A percentile compares a stretch with the other conserved stretches of the same genome.
These are phyloP conservation scores for Gentiana straminea DNA, from an alignment of 257 asterid genomes.

Conservation along the genomic window DNA sequence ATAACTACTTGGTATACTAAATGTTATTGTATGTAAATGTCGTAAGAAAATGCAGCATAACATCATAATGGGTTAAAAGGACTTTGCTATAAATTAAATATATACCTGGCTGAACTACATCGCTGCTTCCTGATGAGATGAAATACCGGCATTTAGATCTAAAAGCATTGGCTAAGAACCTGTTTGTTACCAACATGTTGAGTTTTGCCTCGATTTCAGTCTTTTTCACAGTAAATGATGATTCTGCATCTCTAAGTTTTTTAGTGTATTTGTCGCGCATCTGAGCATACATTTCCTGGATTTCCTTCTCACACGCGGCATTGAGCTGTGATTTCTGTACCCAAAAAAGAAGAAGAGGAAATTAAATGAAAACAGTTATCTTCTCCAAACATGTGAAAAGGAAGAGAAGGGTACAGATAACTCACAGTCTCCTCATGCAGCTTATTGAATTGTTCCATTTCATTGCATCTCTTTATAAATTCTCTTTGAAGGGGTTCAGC, in stretches of 20 bases:
- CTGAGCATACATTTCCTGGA: slow-evolving; percentile 35
- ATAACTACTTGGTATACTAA: too few relatives aligned
- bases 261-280: slow-evolving; percentile 32
- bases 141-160: slow-evolving; percentile 31
- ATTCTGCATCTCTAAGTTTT: slow-evolving; percentile 38
- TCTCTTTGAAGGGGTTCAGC: too few relatives aligned
- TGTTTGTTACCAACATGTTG: slow-evolving; percentile 33
- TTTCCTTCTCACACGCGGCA: slow-evolving; percentile 53
- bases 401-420: too few relatives aligned
- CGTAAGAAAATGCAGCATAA: too few relatives aligned
- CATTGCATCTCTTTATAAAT: too few relatives aligned
- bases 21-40: too few relatives aligned
- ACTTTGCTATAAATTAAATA: too few relatives aligned
- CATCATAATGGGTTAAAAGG: too few relatives aligned
- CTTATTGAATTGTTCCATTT: too few relatives aligned
- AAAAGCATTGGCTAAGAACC: slow-evolving; percentile 42
- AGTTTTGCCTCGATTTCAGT: slow-evolving; percentile 26
- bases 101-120: slow-evolving; percentile 44
- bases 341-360: slow-evolving; percentile 1
- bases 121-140: slow-evolving; percentile 32
- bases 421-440: too few relatives aligned
- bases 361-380: too few relatives aligned
- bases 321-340: slow-evolving; percentile 35
- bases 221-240: slow-evolving; percentile 24
- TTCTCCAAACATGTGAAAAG: too few relatives aligned